phyloP scores from a whole-genome alignment of 2,329 filamentous ascomycete species.

The Botrytis byssoidea region DNA sequence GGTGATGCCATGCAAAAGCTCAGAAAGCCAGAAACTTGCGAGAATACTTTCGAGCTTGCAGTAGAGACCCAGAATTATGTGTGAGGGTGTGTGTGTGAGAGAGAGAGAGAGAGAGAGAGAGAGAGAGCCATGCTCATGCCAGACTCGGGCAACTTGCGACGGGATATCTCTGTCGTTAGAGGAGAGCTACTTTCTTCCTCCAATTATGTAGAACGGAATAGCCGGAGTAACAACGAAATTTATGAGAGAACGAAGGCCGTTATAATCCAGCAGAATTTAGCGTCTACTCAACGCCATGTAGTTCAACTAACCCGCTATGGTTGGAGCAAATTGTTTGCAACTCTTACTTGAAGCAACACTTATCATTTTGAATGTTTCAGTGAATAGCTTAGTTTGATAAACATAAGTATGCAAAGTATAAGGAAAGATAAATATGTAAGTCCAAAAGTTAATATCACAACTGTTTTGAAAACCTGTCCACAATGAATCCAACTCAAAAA shows the following conservation, averaged over 20 bases:
- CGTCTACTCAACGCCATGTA: neutral
- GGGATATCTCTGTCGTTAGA: neutral
- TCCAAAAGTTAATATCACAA: neutral
- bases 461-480: neutral
- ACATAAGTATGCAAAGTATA: neutral
- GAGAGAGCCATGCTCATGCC: neutral
- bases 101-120: neutral
- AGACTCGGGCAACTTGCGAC: neutral
- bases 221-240: neutral
- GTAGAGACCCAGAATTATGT: neutral
- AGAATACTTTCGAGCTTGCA: neutral
- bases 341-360: neutral
- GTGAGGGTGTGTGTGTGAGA: no score
- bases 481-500: neutral
- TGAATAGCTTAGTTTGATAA: neutral
- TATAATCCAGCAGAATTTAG: neutral
- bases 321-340: neutral
- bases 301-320: neutral
- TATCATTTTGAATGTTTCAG: neutral
- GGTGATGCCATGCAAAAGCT: no score
- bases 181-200: neutral
- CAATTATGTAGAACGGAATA: neutral
- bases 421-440: neutral
- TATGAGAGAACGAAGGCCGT: neutral
- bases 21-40: no score